A percentile compares a stretch with the other conserved stretches of the same genome.
Evolutionary conservation across 1,139 yeast genomes (phyloP).

Genomic region (Scheffersomyces quercinus): DNA sequence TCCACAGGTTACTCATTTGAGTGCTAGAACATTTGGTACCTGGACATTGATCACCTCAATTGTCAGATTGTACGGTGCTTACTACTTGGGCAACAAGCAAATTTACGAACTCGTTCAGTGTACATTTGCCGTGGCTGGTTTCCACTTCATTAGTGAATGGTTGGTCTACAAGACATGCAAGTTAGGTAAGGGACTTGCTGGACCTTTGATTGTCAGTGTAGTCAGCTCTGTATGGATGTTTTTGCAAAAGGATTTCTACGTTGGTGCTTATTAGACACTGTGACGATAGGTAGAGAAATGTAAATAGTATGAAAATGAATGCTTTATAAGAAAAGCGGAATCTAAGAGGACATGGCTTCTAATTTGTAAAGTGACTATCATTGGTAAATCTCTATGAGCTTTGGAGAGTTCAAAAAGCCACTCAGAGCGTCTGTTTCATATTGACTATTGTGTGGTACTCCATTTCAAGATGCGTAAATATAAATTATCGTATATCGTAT

Average conservation of each 20-base stretch:
- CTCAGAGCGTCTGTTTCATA: too few species aligned
- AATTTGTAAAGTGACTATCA: too few species aligned
- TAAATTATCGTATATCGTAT: too few species aligned
- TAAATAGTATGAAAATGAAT: too few species aligned
- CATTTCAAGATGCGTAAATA: too few species aligned
- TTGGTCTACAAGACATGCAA: constrained; percentile 73
- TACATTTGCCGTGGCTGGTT: constrained; percentile 80
- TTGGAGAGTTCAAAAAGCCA: too few species aligned
- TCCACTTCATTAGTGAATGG: constrained; percentile 87
- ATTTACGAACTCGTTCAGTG: constrained; percentile 78
- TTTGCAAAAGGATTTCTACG: constrained; percentile 54
- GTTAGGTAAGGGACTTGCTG: constrained; percentile 84
- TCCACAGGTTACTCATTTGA: constrained; percentile 60
- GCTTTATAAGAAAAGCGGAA: too few species aligned
- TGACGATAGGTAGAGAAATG: too few species aligned
- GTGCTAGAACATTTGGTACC: constrained; percentile 96
- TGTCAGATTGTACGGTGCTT: constrained; percentile 84
- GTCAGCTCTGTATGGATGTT: constrained; percentile 63
- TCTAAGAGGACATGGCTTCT: too few species aligned
- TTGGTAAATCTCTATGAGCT: too few species aligned
- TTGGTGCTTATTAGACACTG: constrained; percentile 10
- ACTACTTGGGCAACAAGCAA: constrained; percentile 59
- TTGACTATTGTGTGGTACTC: too few species aligned
- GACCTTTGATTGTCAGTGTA: constrained; percentile 74
- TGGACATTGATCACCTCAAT: constrained; percentile 92